Base-by-base conservation (phyloP, 2,329 filamentous ascomycete species). In the Neonectria ditissima region DNA sequence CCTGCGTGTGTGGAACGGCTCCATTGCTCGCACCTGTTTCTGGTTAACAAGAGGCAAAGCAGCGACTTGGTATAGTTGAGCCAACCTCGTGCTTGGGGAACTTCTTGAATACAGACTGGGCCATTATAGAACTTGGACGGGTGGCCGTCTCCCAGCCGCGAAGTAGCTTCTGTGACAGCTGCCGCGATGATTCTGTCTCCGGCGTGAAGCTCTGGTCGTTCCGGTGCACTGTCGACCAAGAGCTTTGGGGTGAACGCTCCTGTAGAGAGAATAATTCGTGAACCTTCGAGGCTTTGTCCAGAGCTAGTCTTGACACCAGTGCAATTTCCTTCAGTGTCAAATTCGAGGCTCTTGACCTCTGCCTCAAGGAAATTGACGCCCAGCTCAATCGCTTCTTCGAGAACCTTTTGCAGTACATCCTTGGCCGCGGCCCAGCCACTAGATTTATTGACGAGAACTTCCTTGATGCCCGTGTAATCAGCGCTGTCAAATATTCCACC, bases 191-290 rank as follows among this genome's bases (percentile, higher is more conserved):
- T 50, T 9, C 47, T n/a, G 2, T 26, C 47, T 34, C 47, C 47
- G 11, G 47, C 47, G 13, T 50, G 47, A 30, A 50, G 26, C 10
- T 50, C 47, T 4, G n/a, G 20, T 18, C 47, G 47, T 18, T 50
- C n/a, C 18, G 47, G 47, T 8, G 26, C 47, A n/a, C 47, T 50
- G 5, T 50, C 47, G 2, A 50, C 26, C 47, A 50, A 50, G 28
- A 50, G 47, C 47, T 50, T 50, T 20, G 47, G 47, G n/a, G 47
- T 50, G n/a, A 32, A 50, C 6, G 47, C 47, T 32, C 47, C 47
- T 2, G 47, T 50, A 14, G 47, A 50, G 47, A 50, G 47, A 8
- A 50, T 34, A 11, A 50, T 50, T 1, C 28, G 47, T 10, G 47
- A 50, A 2, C 10, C 47, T 11, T 14, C 5, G 2, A 50, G n/a